Percentiles rank a stretch among this genome's conserved stretches.
These are phyloP conservation scores for Ophiosphaerella korrae DNA, from an alignment of 2,329 filamentous ascomycete species.

Conservation along the genomic window DNA sequence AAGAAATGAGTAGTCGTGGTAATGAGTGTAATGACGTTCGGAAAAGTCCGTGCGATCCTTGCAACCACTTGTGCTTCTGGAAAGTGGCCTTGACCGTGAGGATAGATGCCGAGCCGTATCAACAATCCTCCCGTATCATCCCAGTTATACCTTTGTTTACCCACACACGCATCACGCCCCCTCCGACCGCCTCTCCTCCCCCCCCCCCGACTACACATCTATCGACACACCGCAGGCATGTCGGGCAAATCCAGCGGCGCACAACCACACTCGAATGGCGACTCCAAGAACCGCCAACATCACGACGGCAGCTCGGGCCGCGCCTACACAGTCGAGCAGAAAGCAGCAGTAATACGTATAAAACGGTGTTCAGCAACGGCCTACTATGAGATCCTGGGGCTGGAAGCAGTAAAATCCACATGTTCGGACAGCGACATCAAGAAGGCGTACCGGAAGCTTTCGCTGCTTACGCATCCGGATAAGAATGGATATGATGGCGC, in stretches of 20 bases:
- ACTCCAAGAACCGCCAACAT: conserved; percentile 62
- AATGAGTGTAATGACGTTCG: conserved; percentile 31
- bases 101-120: conserved; percentile 23
- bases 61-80: conserved; percentile 17
- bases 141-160: not conserved
- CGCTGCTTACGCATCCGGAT: conserved; percentile 93
- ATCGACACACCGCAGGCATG: conserved; percentile 32
- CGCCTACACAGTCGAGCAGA: conserved; percentile 86
- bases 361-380: conserved; percentile 81
- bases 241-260: conserved; percentile 53
- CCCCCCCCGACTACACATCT: conserved; percentile 4
- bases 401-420: conserved; percentile 67
- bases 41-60: conserved; percentile 27
- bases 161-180: not conserved
- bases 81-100: conserved; percentile 33
- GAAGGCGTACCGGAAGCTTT: conserved; percentile 95
- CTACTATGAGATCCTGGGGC: conserved; percentile 91
- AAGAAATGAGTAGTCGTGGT: conserved; percentile 8
- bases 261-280: conserved; percentile 45
- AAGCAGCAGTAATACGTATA: conserved; percentile 87
- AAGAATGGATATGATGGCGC: conserved; percentile 97
- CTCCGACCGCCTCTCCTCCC: not conserved
- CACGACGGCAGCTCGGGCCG: conserved; percentile 78
- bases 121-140: not conserved
- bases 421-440: conserved; percentile 87